A percentile compares a stretch with the other conserved stretches of the same genome.
These are phyloP conservation scores for Pinus albicaulis DNA, from an alignment of 75 land plant species.

Conservation along the genomic window DNA sequence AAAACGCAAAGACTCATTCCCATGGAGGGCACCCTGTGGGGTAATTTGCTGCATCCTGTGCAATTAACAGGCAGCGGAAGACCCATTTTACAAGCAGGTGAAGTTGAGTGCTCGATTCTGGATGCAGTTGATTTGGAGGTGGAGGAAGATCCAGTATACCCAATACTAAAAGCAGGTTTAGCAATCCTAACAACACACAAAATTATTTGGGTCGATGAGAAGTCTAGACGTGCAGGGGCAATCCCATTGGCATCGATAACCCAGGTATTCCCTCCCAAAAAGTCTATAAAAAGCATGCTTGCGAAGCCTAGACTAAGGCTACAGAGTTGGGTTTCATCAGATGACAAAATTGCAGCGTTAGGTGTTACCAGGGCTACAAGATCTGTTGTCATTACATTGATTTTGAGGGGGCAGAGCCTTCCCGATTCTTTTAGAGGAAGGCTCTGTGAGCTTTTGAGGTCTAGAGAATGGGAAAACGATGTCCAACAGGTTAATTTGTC, in stretches of 20 bases:
- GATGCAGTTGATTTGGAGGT: conserved; percentile 61
- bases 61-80: conserved; percentile 65
- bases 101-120: conserved; percentile 67
- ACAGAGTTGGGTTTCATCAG: conserved; percentile 40
- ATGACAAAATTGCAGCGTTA: conserved; percentile 18
- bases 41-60: conserved; percentile 21
- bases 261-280: conserved; percentile 59
- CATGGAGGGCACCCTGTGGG: background rate
- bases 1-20: too few relatives aligned
- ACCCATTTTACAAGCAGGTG: conserved; percentile 49
- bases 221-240: conserved; percentile 25
- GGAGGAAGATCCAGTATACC: conserved; percentile 25
- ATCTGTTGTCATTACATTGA: conserved; percentile 41
- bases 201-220: conserved; percentile 54
- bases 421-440: conserved; percentile 45
- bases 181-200: conserved; percentile 78
- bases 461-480: conserved; percentile 64
- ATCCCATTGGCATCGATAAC: conserved; percentile 53
- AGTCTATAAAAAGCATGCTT: conserved; percentile 63
- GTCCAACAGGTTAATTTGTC: background rate
- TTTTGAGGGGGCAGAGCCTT: conserved; percentile 58
- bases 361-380: conserved; percentile 12
- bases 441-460: conserved; percentile 51
- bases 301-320: conserved; percentile 60
- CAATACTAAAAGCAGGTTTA: conserved; percentile 48